phyloP scores from a whole-genome alignment of 1,284 basidiomycete genomes.

The Ceratobasidium sp. region DNA sequence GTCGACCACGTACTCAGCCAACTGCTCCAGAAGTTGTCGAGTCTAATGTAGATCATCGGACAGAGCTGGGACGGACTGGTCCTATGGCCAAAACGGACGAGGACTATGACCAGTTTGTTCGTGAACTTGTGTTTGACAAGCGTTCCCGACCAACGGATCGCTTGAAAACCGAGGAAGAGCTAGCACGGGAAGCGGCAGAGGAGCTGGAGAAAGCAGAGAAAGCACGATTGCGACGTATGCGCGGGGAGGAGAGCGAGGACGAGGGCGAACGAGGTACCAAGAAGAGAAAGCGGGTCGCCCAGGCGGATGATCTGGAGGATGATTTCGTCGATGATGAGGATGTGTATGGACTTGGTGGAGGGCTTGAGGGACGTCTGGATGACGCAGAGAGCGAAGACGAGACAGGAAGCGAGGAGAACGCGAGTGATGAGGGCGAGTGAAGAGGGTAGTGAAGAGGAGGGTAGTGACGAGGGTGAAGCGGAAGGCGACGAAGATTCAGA shows the following conservation, averaged over 20 bases:
- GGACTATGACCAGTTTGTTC: constrained; percentile 88
- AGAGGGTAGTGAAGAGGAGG: constrained; percentile 45
- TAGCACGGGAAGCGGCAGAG: constrained; percentile 88
- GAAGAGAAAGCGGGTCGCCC: constrained; percentile 60
- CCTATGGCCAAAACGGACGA: constrained; percentile 57
- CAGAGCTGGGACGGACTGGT: constrained; percentile 43
- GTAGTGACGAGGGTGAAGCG: constrained; percentile 49
- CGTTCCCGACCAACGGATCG: constrained; percentile 94
- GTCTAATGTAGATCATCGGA: not conserved
- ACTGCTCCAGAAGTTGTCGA: not conserved
- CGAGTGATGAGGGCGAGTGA: constrained; percentile 46
- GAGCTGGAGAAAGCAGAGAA: constrained; percentile 86
- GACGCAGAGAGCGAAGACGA: constrained; percentile 46
- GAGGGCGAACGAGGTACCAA: constrained; percentile 59
- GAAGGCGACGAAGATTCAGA: constrained; percentile 48
- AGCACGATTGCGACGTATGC: constrained; percentile 82
- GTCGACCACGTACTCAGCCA: constrained; percentile 37
- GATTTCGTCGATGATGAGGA: constrained; percentile 73
- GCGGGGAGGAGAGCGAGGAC: constrained; percentile 72
- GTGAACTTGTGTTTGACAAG: constrained; percentile 91
- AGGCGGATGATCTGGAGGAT: constrained; percentile 89
- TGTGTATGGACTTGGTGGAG: constrained; percentile 57
- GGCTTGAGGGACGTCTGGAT: constrained; percentile 52
- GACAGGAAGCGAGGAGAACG: constrained; percentile 47
- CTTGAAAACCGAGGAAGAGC: constrained; percentile 95